These are phyloP conservation scores for Mycena metata DNA, from an alignment of 768 basidiomycete genomes.

Conservation along the genomic window DNA sequence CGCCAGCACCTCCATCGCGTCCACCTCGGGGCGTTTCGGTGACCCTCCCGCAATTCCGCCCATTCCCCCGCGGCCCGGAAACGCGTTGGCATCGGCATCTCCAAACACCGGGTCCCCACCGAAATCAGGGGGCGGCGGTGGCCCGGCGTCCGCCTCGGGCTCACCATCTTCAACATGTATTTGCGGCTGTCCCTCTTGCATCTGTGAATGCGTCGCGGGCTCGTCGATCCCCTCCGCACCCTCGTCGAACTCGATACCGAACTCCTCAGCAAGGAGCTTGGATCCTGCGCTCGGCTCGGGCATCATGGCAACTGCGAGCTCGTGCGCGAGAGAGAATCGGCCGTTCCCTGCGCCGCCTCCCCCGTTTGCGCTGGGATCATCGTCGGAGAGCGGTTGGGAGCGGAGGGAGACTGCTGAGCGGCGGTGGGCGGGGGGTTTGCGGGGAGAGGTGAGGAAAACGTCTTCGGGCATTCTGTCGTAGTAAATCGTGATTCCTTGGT, in stretches of 20 bases:
- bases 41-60: constrained; percentile 47
- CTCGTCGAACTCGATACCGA: constrained; percentile 91
- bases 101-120: constrained; percentile 26
- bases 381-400: constrained; percentile 45
- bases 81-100: constrained; percentile 42
- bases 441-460: constrained; percentile 38
- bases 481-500: no score
- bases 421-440: constrained; percentile 47
- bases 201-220: constrained; percentile 33
- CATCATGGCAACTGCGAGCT: constrained; percentile 89
- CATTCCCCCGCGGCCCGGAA: constrained; percentile 38
- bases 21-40: constrained; percentile 47
- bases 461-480: constrained; percentile 32
- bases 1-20: constrained; percentile 81
- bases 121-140: no score
- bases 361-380: constrained; percentile 50
- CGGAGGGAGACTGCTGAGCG: constrained; percentile 68
- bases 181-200: constrained; percentile 34
- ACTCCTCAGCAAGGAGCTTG: constrained; percentile 86
- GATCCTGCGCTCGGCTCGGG: constrained; percentile 87
- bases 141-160: constrained; percentile 5
- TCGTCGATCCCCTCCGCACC: constrained; percentile 87
- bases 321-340: constrained; percentile 85
- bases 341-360: constrained; percentile 61
- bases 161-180: constrained; percentile 46